These are phyloP conservation scores for Kwoniella shivajii DNA, from an alignment of 1,284 basidiomycete genomes.

Conservation along the genomic window DNA sequence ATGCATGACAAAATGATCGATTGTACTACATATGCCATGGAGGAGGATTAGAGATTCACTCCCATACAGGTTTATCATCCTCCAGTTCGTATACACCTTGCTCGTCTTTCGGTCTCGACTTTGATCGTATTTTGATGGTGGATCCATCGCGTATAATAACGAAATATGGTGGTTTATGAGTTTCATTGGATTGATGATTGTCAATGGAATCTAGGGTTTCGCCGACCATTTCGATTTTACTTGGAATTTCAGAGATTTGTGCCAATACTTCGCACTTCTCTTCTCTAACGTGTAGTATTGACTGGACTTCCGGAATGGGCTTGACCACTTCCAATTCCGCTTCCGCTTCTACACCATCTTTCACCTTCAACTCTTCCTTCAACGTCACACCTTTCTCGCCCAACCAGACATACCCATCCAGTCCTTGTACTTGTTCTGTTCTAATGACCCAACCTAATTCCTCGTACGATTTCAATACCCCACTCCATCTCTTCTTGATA, in stretches of 20 bases:
- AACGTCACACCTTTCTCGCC: neutral
- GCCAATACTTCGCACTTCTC: too few species aligned
- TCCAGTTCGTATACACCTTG: neutral
- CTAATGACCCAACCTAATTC: conserved; percentile 14
- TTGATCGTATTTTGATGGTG: conserved; percentile 1
- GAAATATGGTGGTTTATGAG: neutral
- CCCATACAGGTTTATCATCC: conserved; percentile 3
- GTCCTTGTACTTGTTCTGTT: neutral
- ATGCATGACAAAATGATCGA: too few species aligned
- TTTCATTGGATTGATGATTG: neutral
- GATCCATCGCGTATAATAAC: conserved; percentile 6
- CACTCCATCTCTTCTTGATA: conserved; percentile 12
- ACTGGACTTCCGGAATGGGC: neutral
- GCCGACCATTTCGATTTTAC: too few species aligned
- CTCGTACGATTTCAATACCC: conserved; percentile 5
- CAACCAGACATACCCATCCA: conserved; percentile 5
- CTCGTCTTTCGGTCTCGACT: neutral
- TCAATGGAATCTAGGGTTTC: neutral
- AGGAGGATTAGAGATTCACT: neutral
- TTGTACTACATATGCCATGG: too few species aligned
- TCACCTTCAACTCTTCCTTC: neutral
- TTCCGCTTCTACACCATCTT: neutral
- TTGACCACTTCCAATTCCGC: neutral
- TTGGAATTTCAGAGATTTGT: too few species aligned
- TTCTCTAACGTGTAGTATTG: neutral